These are phyloP conservation scores for Candida saitoana DNA, from an alignment of 805 yeast species.

Conservation along the genomic window DNA sequence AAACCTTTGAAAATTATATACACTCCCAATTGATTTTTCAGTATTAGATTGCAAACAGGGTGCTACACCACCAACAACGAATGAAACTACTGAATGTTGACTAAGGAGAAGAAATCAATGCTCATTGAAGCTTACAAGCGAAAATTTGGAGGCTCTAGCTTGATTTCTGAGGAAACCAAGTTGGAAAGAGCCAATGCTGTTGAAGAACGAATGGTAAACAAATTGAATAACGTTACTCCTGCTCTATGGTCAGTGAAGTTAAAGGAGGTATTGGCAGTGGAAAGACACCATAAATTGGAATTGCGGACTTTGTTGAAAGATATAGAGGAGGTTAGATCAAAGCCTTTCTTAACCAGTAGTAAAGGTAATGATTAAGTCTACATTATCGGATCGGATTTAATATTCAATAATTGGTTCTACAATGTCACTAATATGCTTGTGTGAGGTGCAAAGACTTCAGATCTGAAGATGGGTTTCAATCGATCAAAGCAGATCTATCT, in stretches of 20 bases:
- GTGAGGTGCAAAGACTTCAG: slow-evolving; percentile 92
- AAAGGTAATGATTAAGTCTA: not conserved
- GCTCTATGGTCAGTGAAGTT: slow-evolving; percentile 48
- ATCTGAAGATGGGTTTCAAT: slow-evolving; percentile 89
- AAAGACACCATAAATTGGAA: slow-evolving; percentile 35
- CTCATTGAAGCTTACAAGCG: slow-evolving; percentile 1
- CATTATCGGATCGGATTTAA: not conserved
- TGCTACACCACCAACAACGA: not conserved
- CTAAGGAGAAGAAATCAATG: slow-evolving; percentile 1
- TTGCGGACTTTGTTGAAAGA: slow-evolving; percentile 27
- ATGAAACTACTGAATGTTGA: slow-evolving; percentile 1
- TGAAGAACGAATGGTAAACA: slow-evolving; percentile 35
- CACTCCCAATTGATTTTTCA: not conserved
- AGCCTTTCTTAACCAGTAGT: not conserved
- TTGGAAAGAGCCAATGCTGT: slow-evolving; percentile 20
- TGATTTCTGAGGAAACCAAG: slow-evolving; percentile 15
- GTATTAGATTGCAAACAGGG: not conserved
- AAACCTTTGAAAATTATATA: not conserved
- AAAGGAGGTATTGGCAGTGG: slow-evolving; percentile 41
- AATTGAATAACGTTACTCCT: slow-evolving; percentile 45
- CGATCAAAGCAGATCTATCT: slow-evolving; percentile 96
- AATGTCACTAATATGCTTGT: too few relatives aligned
- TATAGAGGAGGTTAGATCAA: slow-evolving; percentile 10
- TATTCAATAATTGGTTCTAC: too few relatives aligned
- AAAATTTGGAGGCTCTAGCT: not conserved